Evolutionary conservation across 108 stramenopile genomes (phyloP).

Genomic region (Cyclotella atomus): DNA sequence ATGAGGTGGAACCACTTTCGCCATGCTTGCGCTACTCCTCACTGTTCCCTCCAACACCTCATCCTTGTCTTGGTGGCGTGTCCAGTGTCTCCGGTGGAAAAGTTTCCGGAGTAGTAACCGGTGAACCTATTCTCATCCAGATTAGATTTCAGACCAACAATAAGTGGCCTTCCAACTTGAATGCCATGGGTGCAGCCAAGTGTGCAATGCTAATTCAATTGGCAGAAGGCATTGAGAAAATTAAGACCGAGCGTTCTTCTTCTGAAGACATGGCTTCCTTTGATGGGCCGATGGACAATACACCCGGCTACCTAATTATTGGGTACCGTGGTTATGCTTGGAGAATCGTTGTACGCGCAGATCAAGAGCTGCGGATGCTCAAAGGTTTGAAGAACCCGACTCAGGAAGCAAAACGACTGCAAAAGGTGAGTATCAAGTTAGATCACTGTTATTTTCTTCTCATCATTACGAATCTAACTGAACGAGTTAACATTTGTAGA

Average conservation of each 20-base stretch:
- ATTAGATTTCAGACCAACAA: slow-evolving; percentile 77
- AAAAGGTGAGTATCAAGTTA: slow-evolving; percentile 28
- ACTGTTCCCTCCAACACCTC: slow-evolving; percentile 77
- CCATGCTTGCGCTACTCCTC: slow-evolving; percentile 79
- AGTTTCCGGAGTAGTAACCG: slow-evolving; percentile 60
- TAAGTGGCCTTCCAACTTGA: slow-evolving; percentile 85
- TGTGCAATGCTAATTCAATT: slow-evolving; percentile 87
- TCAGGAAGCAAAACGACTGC: slow-evolving; percentile 54
- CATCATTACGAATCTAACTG: background rate
- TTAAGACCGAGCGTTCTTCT: slow-evolving; percentile 38
- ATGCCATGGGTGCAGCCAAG: slow-evolving; percentile 88
- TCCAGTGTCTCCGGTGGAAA: slow-evolving; percentile 34
- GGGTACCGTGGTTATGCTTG: slow-evolving; percentile 82
- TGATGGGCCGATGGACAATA: slow-evolving; percentile 67
- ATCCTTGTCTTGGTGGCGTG: slow-evolving; percentile 71
- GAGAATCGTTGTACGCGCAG: slow-evolving; percentile 79
- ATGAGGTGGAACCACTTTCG: slow-evolving; percentile 81
- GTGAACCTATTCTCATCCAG: slow-evolving; percentile 74
- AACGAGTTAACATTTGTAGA: slow-evolving; percentile 6
- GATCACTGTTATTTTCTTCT: background rate
- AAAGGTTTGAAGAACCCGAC: slow-evolving; percentile 59
- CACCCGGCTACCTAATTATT: slow-evolving; percentile 64
- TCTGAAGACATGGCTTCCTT: slow-evolving; percentile 37
- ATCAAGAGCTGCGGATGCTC: slow-evolving; percentile 79
- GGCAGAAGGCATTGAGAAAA: slow-evolving; percentile 75